Base-by-base conservation (phyloP, 345 rosid genomes). In the Jatropha curcas region DNA sequence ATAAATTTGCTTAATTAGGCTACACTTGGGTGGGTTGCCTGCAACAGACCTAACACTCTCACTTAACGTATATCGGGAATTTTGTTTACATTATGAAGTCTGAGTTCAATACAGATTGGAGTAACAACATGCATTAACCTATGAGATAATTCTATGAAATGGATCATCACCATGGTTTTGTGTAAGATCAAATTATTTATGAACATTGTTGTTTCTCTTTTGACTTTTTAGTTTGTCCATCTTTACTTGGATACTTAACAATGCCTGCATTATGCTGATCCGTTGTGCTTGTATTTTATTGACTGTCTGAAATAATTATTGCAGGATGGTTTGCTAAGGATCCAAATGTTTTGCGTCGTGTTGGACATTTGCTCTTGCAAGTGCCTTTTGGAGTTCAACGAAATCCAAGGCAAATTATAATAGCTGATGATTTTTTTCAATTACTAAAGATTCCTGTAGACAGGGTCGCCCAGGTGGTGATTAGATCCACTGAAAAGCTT, bases 301-400 rank as follows among this genome's bases (percentile, higher is more conserved):
- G 58, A 35, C 56, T 39, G 2, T 71, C 16, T 71, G 39, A 60
- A 74, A 75, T 37, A 20, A 59, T 69, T 76, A 25, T 71, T 83
- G 82, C 86, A 95, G 99, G 99, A 35, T 91, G 91, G 94, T 86
- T 91, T 88, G 97, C 97, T 11, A 92, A 82, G 70, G 96, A 95
- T 88, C 94, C 99, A 60, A 84, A 65, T 72, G 72, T 87, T 81
- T 81, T 95, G 48, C 88, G 75, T 6, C 91, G 88, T 50, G 99
- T 91, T 76, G 99, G 98, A 63, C 97, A 90, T 83, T 86, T 91
- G 73, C 80, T 95, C 53, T 84, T 95, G 86, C 97, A 95, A 68
- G 88, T 93, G 82, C 96, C 99, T 25, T 91, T 82, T 86, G 87
- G 88, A 71, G 82, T 77, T 75, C 94, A 85, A 71, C 94, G 92